phyloP scores from a whole-genome alignment of 2,329 filamentous ascomycete species.

The Cephalotrichum gorgonifer region DNA sequence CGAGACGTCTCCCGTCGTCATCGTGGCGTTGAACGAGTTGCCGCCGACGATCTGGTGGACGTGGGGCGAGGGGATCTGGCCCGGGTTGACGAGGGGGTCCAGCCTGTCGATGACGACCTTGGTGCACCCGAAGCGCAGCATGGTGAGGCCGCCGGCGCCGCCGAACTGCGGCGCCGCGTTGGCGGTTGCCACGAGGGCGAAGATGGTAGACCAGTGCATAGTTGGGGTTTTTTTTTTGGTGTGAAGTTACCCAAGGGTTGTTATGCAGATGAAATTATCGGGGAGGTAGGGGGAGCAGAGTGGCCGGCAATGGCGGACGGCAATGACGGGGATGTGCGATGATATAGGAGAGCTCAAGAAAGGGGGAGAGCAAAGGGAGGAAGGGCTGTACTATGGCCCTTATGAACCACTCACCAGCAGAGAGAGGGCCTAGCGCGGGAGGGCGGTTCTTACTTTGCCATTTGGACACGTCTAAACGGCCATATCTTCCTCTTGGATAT shows the following conservation, averaged over 20 bases:
- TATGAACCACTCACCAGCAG: too few relatives aligned
- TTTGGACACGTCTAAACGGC: neutral
- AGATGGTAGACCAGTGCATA: constrained; percentile 5
- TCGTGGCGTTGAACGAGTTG: constrained; percentile 25
- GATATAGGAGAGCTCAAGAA: too few relatives aligned
- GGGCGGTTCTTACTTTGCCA: too few relatives aligned
- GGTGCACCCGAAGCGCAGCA: constrained; percentile 29
- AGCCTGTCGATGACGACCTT: constrained; percentile 31
- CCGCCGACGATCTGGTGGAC: constrained; percentile 42
- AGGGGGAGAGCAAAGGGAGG: too few relatives aligned
- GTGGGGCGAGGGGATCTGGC: constrained; percentile 34
- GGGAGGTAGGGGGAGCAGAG: neutral
- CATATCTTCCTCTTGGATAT: neutral
- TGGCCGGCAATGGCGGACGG: too few relatives aligned
- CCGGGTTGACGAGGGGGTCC: constrained; percentile 18
- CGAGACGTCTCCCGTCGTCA: constrained; percentile 21
- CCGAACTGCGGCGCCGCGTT: constrained; percentile 4
- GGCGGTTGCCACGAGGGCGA: constrained; percentile 2
- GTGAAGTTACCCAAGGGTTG: too few relatives aligned
- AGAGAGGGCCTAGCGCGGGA: too few relatives aligned
- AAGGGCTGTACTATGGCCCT: too few relatives aligned
- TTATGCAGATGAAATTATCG: neutral
- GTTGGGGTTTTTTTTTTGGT: too few relatives aligned
- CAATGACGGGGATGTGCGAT: too few relatives aligned
- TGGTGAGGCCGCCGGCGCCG: neutral